Percentiles rank a stretch among this genome's conserved stretches.
Evolutionary conservation across 129 eudicot genomes (phyloP).

Genomic region (Saposhnikovia divaricata): DNA sequence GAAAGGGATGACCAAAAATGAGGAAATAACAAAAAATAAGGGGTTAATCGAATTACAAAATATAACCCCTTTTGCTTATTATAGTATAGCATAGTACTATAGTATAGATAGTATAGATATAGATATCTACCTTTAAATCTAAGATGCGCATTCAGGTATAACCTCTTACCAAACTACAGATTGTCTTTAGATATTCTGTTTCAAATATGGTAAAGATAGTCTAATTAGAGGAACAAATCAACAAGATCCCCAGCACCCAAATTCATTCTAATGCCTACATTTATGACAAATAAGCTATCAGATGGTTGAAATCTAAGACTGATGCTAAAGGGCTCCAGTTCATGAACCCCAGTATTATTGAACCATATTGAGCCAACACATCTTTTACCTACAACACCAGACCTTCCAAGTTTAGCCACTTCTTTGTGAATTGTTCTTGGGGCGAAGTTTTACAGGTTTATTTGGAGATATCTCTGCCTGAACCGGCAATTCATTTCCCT

Average conservation of each 20-base stretch:
- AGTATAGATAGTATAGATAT: too few species aligned
- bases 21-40: too few species aligned
- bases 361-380: neutral
- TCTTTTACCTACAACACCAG: neutral
- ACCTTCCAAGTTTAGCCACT: constrained; percentile 5
- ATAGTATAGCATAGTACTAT: too few species aligned
- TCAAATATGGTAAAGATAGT: neutral
- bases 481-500: constrained; percentile 2
- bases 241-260: neutral
- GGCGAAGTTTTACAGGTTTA: constrained; percentile 3
- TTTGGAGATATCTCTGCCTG: constrained; percentile 16
- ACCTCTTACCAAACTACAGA: neutral
- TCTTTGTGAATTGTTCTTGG: neutral
- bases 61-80: too few species aligned
- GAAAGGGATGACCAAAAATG: too few species aligned
- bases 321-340: neutral
- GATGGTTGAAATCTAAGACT: neutral
- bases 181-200: neutral
- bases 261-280: neutral
- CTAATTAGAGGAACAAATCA: neutral
- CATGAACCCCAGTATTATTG: neutral
- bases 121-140: too few species aligned
- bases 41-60: too few species aligned
- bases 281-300: neutral
- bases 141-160: neutral